phyloP scores from a whole-genome alignment of 345 rosid species.

The Pistacia vera region DNA sequence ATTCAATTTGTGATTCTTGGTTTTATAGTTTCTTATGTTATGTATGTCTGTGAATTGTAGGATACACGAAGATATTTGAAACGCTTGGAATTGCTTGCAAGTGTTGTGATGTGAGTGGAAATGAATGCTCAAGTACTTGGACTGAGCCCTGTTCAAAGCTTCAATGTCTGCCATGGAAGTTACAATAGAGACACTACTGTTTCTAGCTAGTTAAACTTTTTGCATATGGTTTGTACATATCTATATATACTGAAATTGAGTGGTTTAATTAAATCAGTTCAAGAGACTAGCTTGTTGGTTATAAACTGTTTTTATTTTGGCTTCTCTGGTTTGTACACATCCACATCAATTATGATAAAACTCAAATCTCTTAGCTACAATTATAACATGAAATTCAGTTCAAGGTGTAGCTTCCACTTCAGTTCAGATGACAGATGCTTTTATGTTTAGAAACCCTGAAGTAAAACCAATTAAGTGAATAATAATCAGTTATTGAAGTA shows the following conservation, averaged over 20 bases:
- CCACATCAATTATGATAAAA: too few species aligned
- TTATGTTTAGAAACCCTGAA: too few species aligned
- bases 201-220: too few species aligned
- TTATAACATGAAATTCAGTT: too few species aligned
- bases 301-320: neutral
- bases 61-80: constrained; percentile 35
- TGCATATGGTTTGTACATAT: too few species aligned
- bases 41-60: constrained; percentile 18
- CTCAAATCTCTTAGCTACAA: too few species aligned
- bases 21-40: neutral
- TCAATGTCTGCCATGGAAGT: constrained; percentile 62
- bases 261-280: neutral
- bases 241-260: neutral
- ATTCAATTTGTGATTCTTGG: neutral
- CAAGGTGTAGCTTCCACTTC: too few species aligned
- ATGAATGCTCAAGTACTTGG: constrained; percentile 50
- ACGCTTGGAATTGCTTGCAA: constrained; percentile 64
- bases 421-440: too few species aligned
- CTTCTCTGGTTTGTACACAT: neutral
- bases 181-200: too few species aligned
- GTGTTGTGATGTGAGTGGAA: constrained; percentile 52
- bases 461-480: too few species aligned
- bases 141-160: constrained; percentile 48
- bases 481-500: too few species aligned
- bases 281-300: neutral